These are phyloP conservation scores for Colletotrichum eleusines DNA, from an alignment of 2,329 filamentous ascomycete species.

Conservation along the genomic window DNA sequence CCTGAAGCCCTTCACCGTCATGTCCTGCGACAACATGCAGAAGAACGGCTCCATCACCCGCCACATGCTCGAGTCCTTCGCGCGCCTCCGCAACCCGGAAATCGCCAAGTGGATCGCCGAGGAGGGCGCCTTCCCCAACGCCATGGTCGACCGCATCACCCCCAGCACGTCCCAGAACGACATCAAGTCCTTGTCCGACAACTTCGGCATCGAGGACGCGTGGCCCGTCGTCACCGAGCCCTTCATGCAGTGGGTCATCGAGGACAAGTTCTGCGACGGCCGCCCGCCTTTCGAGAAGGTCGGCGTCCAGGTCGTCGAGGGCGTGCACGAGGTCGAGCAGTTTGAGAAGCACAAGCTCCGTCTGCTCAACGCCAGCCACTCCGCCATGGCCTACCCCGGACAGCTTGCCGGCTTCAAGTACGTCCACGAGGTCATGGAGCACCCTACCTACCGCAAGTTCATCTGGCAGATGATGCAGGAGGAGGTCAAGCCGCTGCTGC, in stretches of 20 bases:
- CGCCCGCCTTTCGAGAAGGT: slow-evolving; percentile 65
- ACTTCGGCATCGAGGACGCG: slow-evolving; percentile 61
- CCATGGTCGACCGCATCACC: slow-evolving; percentile 68
- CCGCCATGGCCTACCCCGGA: slow-evolving; percentile 63
- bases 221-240: slow-evolving; percentile 69
- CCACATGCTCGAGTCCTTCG: slow-evolving; percentile 64
- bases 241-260: slow-evolving; percentile 67
- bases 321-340: slow-evolving; percentile 65
- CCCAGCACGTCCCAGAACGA: slow-evolving; percentile 61
- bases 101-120: slow-evolving; percentile 62
- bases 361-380: slow-evolving; percentile 66
- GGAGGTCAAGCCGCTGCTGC: slow-evolving; percentile 65
- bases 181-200: slow-evolving; percentile 57
- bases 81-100: slow-evolving; percentile 59
- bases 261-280: slow-evolving; percentile 64
- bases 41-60: slow-evolving; percentile 67
- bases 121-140: slow-evolving; percentile 64
- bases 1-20: slow-evolving; percentile 64
- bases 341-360: slow-evolving; percentile 70
- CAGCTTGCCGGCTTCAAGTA: slow-evolving; percentile 65
- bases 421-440: slow-evolving; percentile 65
- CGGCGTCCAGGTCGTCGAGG: slow-evolving; percentile 63
- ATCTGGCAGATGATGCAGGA: slow-evolving; percentile 67
- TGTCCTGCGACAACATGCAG: slow-evolving; percentile 70
- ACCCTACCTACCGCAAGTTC: slow-evolving; percentile 60